These are phyloP conservation scores for Blastosporella zonata DNA, from an alignment of 1,284 basidiomycete genomes.

Conservation along the genomic window DNA sequence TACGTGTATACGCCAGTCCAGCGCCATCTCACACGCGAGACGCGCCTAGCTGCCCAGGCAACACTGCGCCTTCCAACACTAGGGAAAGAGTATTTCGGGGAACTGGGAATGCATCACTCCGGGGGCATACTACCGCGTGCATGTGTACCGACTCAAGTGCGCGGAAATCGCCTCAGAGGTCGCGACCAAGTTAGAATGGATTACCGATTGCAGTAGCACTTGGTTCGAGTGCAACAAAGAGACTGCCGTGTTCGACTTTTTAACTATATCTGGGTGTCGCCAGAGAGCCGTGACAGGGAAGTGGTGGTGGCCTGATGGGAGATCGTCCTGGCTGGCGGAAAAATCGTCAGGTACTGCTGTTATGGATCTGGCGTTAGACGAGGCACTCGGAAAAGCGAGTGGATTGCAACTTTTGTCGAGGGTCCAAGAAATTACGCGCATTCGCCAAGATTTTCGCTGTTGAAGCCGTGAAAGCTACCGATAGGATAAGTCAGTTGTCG, in stretches of 20 bases:
- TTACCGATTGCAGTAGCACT: conserved; percentile 6
- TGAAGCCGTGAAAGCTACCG: conserved; percentile 11
- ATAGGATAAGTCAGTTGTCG: neutral
- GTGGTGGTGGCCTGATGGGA: conserved; percentile 15
- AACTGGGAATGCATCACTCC: conserved; percentile 23
- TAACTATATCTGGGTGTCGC: conserved; percentile 11
- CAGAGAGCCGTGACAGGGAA: conserved; percentile 9
- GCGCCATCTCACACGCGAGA: conserved; percentile 25
- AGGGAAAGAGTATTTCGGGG: conserved; percentile 16
- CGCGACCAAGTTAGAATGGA: conserved; percentile 26
- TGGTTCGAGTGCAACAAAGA: conserved; percentile 11
- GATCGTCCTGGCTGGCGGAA: conserved; percentile 2
- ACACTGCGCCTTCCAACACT: conserved; percentile 20
- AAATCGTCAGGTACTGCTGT: conserved; percentile 7
- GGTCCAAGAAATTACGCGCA: conserved; percentile 10
- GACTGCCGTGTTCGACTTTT: neutral
- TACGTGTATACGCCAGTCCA: conserved; percentile 34
- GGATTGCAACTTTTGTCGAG: conserved; percentile 9
- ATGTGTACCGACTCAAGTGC: conserved; percentile 24
- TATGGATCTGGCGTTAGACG: conserved; percentile 7
- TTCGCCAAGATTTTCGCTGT: conserved; percentile 5
- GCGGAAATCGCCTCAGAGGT: conserved; percentile 19
- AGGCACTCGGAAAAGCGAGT: conserved; percentile 14
- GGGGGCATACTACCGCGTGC: conserved; percentile 20
- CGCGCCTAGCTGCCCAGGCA: conserved; percentile 19